A percentile compares a stretch with the other conserved stretches of the same genome.
phyloP scores from a whole-genome alignment of 2,329 filamentous ascomycete genomes.

The Neofusicoccum cordaticola region DNA sequence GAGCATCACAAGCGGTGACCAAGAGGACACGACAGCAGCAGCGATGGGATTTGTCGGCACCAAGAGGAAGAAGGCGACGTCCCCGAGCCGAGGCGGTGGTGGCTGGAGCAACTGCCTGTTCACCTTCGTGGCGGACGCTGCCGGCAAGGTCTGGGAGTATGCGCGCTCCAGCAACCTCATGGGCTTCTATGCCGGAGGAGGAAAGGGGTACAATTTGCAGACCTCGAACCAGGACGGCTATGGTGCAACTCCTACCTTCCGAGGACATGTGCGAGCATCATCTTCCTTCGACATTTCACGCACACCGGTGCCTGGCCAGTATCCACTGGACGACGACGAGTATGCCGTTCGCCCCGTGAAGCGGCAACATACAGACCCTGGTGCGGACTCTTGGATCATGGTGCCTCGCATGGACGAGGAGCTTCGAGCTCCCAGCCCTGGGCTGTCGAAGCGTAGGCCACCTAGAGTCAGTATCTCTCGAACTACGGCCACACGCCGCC shows the following conservation, averaged over 20 bases:
- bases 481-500: background rate
- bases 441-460: conserved; percentile 1
- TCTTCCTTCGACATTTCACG: conserved; percentile 6
- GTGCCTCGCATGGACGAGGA: conserved; percentile 9
- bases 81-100: conserved; percentile 20
- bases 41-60: background rate
- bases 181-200: conserved; percentile 85
- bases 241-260: conserved; percentile 26
- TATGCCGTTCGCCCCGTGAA: conserved; percentile 42
- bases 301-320: conserved; percentile 52
- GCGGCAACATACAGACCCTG: conserved; percentile 30
- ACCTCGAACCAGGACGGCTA: conserved; percentile 22
- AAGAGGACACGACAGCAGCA: background rate
- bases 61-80: conserved; percentile 21
- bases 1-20: conserved; percentile 20
- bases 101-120: conserved; percentile 61
- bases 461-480: conserved; percentile 4
- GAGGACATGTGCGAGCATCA: conserved; percentile 24
- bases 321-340: conserved; percentile 49
- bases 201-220: conserved; percentile 63
- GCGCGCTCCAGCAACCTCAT: conserved; percentile 68
- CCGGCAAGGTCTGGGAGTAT: conserved; percentile 81
- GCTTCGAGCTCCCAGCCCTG: conserved; percentile 1
- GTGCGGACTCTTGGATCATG: conserved; percentile 11
- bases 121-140: conserved; percentile 62